These are phyloP conservation scores for Cucurbita ficifolia DNA, from an alignment of 306 rosid genomes.

Conservation along the genomic window DNA sequence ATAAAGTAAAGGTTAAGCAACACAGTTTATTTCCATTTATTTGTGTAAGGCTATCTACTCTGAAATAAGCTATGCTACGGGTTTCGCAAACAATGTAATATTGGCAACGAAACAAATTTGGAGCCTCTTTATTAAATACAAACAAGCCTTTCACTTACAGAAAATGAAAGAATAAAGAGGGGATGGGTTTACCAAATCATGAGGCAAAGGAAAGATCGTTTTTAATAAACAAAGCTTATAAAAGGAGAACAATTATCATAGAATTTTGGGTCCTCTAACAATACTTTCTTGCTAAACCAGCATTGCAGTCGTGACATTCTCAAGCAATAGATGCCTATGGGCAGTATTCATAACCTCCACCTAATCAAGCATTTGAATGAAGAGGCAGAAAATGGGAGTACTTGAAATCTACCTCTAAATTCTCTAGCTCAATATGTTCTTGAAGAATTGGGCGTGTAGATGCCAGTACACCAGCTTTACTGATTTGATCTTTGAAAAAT, in stretches of 20 bases:
- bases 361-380: neutral
- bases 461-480: constrained; percentile 60
- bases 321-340: neutral
- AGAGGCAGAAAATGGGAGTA: neutral
- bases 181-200: neutral
- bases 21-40: neutral
- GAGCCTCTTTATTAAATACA: neutral
- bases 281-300: neutral
- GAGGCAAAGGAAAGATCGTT: neutral
- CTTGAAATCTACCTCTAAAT: constrained; percentile 58
- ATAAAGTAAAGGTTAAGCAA: neutral
- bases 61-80: neutral
- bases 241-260: neutral
- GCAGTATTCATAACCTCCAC: neutral
- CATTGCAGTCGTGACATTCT: neutral
- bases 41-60: neutral
- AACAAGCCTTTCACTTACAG: neutral
- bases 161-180: neutral
- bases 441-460: constrained; percentile 45
- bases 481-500: constrained; percentile 81
- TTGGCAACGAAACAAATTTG: neutral
- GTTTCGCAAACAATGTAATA: neutral
- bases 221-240: neutral
- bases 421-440: constrained; percentile 72
- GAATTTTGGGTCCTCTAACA: neutral